These are phyloP conservation scores for Boletus subcaerulescens DNA, from an alignment of 768 basidiomycete species.

Conservation along the genomic window DNA sequence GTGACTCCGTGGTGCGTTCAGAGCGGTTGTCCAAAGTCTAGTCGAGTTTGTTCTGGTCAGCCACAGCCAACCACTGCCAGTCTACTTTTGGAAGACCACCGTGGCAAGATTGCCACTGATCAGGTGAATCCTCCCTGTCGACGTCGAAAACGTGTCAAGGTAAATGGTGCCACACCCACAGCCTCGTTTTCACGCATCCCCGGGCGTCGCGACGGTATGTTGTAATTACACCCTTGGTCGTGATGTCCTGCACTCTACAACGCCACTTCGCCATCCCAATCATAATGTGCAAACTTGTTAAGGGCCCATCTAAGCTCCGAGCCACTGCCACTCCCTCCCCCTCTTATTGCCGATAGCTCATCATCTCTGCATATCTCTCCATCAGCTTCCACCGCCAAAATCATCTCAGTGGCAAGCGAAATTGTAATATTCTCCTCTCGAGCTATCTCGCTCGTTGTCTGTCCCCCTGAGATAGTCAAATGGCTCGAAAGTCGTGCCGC, in stretches of 20 bases:
- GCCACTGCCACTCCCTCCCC: conserved; percentile 44
- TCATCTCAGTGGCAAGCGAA: conserved; percentile 74
- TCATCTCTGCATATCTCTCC: conserved; percentile 80
- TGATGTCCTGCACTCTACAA: neutral
- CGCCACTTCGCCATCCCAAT: conserved; percentile 64
- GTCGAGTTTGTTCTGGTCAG: neutral
- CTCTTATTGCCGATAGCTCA: conserved; percentile 32
- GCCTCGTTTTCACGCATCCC: conserved; percentile 9
- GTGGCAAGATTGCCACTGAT: conserved; percentile 20
- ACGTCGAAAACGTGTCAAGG: conserved; percentile 30
- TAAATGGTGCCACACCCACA: conserved; percentile 3
- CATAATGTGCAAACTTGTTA: conserved; percentile 64
- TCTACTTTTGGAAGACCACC: conserved; percentile 3
- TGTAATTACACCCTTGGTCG: conserved; percentile 2
- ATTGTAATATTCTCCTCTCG: conserved; percentile 67
- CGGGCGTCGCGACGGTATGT: conserved; percentile 1
- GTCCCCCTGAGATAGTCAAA: conserved; percentile 48
- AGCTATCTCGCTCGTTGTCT: conserved; percentile 70
- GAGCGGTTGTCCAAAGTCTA: neutral
- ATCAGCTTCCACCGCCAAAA: conserved; percentile 66
- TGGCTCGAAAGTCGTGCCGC: conserved; percentile 57
- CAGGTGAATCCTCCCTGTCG: conserved; percentile 14
- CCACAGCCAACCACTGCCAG: neutral
- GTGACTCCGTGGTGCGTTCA: conserved; percentile 15
- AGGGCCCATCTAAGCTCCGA: conserved; percentile 72